Conservation (phyloP, 1,284 basidiomycete species). For the Golubevia sp. region DNA sequence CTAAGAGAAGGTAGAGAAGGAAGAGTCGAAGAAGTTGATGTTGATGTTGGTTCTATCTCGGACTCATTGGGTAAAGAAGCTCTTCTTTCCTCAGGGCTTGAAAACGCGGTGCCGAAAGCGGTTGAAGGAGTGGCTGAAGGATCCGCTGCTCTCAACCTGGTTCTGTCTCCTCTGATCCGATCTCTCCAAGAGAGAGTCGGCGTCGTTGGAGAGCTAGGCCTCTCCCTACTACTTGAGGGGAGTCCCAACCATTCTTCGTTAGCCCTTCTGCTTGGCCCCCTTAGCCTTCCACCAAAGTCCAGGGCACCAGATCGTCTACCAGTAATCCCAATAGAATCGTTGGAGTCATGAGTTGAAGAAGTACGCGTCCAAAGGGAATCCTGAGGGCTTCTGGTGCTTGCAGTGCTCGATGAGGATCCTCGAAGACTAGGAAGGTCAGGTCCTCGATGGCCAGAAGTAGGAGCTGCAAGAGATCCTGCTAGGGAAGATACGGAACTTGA, state of each 20-base stretch:
- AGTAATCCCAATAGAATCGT: too few species aligned
- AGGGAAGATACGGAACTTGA: too few species aligned
- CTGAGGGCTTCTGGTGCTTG: background rate
- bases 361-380: background rate
- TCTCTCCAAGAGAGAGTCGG: too few species aligned
- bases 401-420: background rate
- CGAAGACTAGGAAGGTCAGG: too few species aligned
- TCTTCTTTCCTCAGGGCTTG: background rate
- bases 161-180: too few species aligned
- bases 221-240: too few species aligned
- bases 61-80: background rate
- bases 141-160: too few species aligned
- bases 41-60: background rate
- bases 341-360: background rate
- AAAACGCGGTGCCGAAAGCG: background rate
- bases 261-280: background rate
- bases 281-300: background rate
- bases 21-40: background rate
- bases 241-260: background rate
- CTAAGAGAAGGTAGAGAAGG: background rate
- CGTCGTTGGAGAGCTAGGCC: too few species aligned
- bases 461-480: too few species aligned
- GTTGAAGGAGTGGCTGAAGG: background rate
- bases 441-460: too few species aligned
- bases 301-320: background rate